These are phyloP conservation scores for Rosa lucieae DNA, from an alignment of 306 rosid species.

Conservation along the genomic window DNA sequence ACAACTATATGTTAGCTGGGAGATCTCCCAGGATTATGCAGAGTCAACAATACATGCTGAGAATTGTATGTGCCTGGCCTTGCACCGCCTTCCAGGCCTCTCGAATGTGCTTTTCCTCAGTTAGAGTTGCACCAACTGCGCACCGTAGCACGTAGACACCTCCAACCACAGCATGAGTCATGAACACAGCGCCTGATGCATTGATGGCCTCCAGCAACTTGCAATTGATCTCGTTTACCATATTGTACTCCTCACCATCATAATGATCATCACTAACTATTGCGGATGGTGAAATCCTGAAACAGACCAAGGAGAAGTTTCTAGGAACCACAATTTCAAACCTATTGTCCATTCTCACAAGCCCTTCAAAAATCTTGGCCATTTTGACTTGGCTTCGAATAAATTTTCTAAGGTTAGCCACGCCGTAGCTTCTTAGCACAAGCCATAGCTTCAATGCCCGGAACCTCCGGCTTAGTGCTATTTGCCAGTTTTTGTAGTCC, in stretches of 20 bases:
- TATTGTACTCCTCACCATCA: neutral
- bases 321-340: slow-evolving; percentile 27
- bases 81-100: slow-evolving; percentile 48
- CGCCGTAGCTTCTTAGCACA: slow-evolving; percentile 28
- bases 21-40: no score
- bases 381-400: slow-evolving; percentile 22
- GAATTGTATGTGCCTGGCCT: slow-evolving; percentile 25
- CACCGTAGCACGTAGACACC: slow-evolving; percentile 36
- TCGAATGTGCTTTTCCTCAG: slow-evolving; percentile 41
- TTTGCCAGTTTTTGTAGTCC: slow-evolving; percentile 32
- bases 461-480: slow-evolving; percentile 23
- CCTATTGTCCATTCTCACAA: slow-evolving; percentile 19
- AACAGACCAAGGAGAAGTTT: slow-evolving; percentile 25
- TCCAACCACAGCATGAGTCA: slow-evolving; percentile 44
- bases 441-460: slow-evolving; percentile 23
- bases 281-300: slow-evolving; percentile 14
- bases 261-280: neutral
- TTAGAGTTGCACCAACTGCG: slow-evolving; percentile 47
- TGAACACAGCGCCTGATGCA: slow-evolving; percentile 38
- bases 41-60: neutral
- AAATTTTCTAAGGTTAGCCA: slow-evolving; percentile 12
- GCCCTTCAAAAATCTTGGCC: slow-evolving; percentile 25
- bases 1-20: no score
- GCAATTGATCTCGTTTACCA: slow-evolving; percentile 24
- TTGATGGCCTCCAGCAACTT: slow-evolving; percentile 46